Conservation (phyloP, 1,139 yeast genomes). For the Zygoascus meyerae region DNA sequence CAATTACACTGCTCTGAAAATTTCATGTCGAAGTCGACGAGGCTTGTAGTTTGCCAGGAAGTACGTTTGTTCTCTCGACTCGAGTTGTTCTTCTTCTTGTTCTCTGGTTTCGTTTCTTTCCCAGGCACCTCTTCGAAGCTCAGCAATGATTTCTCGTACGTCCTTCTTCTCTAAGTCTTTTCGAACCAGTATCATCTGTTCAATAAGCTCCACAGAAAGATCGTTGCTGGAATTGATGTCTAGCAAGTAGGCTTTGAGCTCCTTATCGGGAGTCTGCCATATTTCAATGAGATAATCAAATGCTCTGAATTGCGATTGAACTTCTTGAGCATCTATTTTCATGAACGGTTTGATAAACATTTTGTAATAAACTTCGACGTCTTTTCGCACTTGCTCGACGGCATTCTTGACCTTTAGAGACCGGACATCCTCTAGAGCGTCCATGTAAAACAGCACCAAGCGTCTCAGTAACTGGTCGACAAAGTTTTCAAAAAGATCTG, state of each 20-base stretch:
- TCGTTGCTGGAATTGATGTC: constrained; percentile 64
- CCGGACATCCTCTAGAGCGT: constrained; percentile 39
- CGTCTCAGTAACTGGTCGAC: constrained; percentile 49
- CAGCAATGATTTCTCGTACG: constrained; percentile 31
- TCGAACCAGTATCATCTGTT: constrained; percentile 34
- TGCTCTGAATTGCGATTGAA: constrained; percentile 50
- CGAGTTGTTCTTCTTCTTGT: constrained; percentile 21
- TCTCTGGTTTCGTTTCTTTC: constrained; percentile 15
- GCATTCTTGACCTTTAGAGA: constrained; percentile 48
- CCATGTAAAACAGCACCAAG: constrained; percentile 40
- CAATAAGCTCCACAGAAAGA: constrained; percentile 39
- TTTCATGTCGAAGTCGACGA: no score
- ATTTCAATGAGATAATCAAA: constrained; percentile 71
- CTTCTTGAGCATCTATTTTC: constrained; percentile 33
- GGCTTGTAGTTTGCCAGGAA: constrained; percentile 5
- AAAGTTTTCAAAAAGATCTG: constrained; percentile 47
- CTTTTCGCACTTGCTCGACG: constrained; percentile 56
- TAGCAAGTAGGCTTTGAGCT: constrained; percentile 52
- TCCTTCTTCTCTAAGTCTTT: constrained; percentile 34
- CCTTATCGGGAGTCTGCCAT: constrained; percentile 48
- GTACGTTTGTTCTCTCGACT: constrained; percentile 21
- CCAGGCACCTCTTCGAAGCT: constrained; percentile 29
- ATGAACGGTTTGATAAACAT: constrained; percentile 50
- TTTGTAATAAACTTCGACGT: constrained; percentile 59
- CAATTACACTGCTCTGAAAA: no score